phyloP scores from a whole-genome alignment of 495 filamentous ascomycete species.

The Bacidia gigantensis region DNA sequence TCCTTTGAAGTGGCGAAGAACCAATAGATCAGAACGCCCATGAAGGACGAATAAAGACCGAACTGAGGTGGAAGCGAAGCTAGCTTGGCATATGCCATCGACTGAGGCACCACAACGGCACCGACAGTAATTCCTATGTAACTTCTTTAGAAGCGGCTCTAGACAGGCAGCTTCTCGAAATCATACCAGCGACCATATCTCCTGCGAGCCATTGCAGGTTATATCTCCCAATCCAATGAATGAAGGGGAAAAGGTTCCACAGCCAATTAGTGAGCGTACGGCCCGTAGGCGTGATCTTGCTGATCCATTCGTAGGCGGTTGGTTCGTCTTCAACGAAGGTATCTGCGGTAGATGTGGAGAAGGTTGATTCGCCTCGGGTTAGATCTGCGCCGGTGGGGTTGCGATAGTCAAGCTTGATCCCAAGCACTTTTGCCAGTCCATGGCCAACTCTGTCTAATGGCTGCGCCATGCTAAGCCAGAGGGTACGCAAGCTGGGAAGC shows the following conservation, averaged over 20 bases:
- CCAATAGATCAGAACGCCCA: constrained; percentile 95
- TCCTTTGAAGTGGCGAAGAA: constrained; percentile 98
- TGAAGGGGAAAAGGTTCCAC: constrained; percentile 67
- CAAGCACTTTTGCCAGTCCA: constrained; percentile 61
- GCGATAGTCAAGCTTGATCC: constrained; percentile 66
- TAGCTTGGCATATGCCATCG: constrained; percentile 90
- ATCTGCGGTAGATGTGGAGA: constrained; percentile 62
- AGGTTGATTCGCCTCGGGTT: constrained; percentile 62
- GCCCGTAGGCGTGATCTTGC: constrained; percentile 42
- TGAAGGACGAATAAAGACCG: constrained; percentile 93
- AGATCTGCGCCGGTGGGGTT: constrained; percentile 42
- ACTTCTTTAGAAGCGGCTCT: too few relatives aligned
- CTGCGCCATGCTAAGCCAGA: neutral
- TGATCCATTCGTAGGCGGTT: constrained; percentile 56
- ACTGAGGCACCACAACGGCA: constrained; percentile 88
- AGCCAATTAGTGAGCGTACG: constrained; percentile 44
- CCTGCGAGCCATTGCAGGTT: constrained; percentile 80
- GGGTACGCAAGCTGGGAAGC: too few relatives aligned
- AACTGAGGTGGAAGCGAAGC: constrained; percentile 66
- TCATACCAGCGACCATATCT: constrained; percentile 80
- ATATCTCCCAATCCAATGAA: constrained; percentile 76
- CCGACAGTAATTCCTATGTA: constrained; percentile 87
- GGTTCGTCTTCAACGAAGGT: constrained; percentile 78
- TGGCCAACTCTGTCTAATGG: constrained; percentile 47
- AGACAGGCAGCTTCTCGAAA: too few relatives aligned